Evolutionary conservation across 2,329 filamentous ascomycete genomes (phyloP), one percentile per base, ranked within the genome.

Genomic region (Verticillium klebahnii): DNA sequence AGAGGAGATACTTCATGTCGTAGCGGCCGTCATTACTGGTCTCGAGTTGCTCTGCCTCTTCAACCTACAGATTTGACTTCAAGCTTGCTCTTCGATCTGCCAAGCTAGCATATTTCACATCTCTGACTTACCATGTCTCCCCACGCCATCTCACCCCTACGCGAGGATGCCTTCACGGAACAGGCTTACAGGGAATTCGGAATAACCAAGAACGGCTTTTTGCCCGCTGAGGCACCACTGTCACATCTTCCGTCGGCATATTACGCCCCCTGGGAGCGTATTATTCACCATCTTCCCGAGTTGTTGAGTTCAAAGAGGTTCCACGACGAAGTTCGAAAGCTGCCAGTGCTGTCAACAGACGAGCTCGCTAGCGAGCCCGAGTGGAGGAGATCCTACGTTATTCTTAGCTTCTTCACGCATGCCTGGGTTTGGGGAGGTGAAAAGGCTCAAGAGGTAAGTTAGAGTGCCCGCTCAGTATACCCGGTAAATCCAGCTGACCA

Each of bases 361-460:
- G 78, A 82, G 6, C 79, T 97, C 6, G 72, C 74, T 4, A 82
- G 81, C 2, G 87, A 91, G 67, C 75, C 84, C 1, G 90, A 96
- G 78, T 96, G 91, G 91, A 82, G 89, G 66, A 82, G 93, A 67
- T 92, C 92, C 61, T 96, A 96, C 73, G 83, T 88, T 2, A 81
- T 96, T 8, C 79, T 97, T 52, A 86, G 85, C 0, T 95, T 96
- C 69, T 83, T 96, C 61, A 82, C 91, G 1, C 92, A 98, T 74
- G 89, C 86, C 11, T 96, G 97, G 74, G 87, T 97, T 23, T 98
- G 94, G 94, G 92, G 92, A 61, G 92, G 90, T 25, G 85, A 91
- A 54, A 82, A 80, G 61, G 90, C 93, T 2, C 81, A 83, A 64
- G 90, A 95, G 77, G 91, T 92, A 69, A 25, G 56, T 52, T 36